Percentiles rank a stretch among this genome's conserved stretches.
phyloP scores from a whole-genome alignment of 345 rosid genomes.

The Angophora floribunda region DNA sequence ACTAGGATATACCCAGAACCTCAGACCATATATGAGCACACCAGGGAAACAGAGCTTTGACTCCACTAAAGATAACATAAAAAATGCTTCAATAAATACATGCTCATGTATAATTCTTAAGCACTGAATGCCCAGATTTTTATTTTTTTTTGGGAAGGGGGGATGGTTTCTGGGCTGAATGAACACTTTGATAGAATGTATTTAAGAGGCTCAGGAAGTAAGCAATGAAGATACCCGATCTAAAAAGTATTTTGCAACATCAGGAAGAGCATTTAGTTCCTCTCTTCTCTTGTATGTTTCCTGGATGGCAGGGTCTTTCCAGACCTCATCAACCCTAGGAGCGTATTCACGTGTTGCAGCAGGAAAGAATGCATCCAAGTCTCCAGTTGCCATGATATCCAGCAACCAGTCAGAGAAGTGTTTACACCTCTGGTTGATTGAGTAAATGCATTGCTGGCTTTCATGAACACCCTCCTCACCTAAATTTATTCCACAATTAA shows the following conservation, averaged over 20 bases:
- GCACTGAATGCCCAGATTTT: not conserved
- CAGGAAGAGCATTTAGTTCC: conserved; percentile 36
- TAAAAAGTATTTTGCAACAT: conserved; percentile 46
- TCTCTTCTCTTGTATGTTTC: conserved; percentile 53
- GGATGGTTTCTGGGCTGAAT: not conserved
- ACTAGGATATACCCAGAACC: not conserved
- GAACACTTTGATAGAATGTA: not conserved
- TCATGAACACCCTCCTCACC: conserved; percentile 15
- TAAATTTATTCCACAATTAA: not conserved
- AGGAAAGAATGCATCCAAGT: conserved; percentile 57
- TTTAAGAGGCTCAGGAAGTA: not conserved
- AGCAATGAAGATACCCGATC: conserved; percentile 20
- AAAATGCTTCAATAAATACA: not conserved
- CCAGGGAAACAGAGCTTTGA: not conserved
- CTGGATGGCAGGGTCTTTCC: conserved; percentile 58
- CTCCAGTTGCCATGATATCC: conserved; percentile 45
- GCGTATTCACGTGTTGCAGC: conserved; percentile 71
- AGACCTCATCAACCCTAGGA: conserved; percentile 44
- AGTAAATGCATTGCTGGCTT: conserved; percentile 31
- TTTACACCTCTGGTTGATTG: conserved; percentile 37
- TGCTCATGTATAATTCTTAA: not conserved
- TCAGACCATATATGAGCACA: not conserved
- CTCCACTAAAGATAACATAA: not conserved
- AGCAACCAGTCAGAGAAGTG: conserved; percentile 61
- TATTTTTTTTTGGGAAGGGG: too few relatives aligned